Base-by-base conservation (phyloP, 2,329 filamentous ascomycete species). In the Zasmidium cellare region DNA sequence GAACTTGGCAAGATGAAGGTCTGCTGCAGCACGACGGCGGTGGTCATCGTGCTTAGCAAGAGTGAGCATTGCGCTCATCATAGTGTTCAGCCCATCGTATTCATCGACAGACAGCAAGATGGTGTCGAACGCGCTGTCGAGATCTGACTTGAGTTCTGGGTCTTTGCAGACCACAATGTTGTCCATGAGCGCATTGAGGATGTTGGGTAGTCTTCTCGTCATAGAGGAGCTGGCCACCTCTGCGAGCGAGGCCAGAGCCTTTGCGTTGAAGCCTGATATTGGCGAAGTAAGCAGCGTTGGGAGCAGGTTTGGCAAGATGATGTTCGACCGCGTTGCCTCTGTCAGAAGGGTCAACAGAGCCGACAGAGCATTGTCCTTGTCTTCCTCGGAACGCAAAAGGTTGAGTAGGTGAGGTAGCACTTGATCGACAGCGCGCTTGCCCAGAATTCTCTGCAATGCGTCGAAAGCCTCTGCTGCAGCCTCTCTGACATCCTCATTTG, bases 381-480 rank as follows among this genome's bases (percentile, higher is more conserved):
- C 87, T 11, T 89, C 86, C 57, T 96, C 90, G 49, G 88, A 89
- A 55, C 92, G 88, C 59, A 99, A 80, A n/a, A 97, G 84, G 71
- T 86, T 93, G 70, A 99, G 87, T 25, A 99, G 86, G 77, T 92
- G 89, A 54, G 96, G 96, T 62, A 99, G 82, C 22, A 99, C 94
- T 72, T 97, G 92, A 70, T 99, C 93, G 52, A 99, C 90, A 54
- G 92, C 92, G 69, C 86, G 89, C 82, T 97, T 97, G 79, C 94
- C 94, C 62, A 97, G 81, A 52, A 96, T 90, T 69, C 93, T 90
- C 75, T 99, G 94, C 58, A 99, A 77, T 31, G 92, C 91, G 74
- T 99, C 94, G 71, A 99, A 99, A 1, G 94, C 94, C 75, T 99
- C 94, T 20, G 96, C 94, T 23, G 96, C 94, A 57, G 94, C 91